phyloP scores from a whole-genome alignment of 495 filamentous ascomycete species.

The Neurospora sp. region DNA sequence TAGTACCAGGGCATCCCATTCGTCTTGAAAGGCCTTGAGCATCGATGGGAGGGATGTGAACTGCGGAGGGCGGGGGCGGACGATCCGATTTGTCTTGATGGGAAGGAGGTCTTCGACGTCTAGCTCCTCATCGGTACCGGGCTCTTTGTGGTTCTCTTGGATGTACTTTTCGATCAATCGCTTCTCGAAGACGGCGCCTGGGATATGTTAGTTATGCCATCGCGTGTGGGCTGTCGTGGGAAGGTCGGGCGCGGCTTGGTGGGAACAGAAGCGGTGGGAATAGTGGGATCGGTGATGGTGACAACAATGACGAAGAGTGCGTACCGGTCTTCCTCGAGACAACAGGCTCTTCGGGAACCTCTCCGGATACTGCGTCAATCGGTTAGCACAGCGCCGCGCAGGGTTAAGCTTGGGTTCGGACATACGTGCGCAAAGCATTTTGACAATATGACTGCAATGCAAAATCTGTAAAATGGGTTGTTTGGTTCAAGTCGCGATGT shows the following conservation, averaged over 20 bases:
- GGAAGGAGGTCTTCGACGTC: slow-evolving; percentile 75
- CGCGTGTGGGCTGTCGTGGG: background rate
- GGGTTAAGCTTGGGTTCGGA: background rate
- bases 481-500: background rate
- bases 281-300: background rate
- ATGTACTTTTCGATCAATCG: slow-evolving; percentile 93
- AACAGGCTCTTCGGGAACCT: slow-evolving; percentile 90
- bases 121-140: slow-evolving; percentile 84
- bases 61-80: slow-evolving; percentile 83
- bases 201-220: slow-evolving; percentile 14
- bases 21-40: slow-evolving; percentile 91
- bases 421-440: slow-evolving; percentile 68
- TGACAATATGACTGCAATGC: slow-evolving; percentile 3
- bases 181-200: slow-evolving; percentile 87
- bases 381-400: slow-evolving; percentile 6
- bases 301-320: slow-evolving; percentile 12
- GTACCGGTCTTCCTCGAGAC: slow-evolving; percentile 87
- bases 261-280: background rate
- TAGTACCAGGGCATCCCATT: slow-evolving; percentile 90
- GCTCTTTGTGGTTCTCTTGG: slow-evolving; percentile 86
- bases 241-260: background rate
- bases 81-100: slow-evolving; percentile 69
- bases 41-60: slow-evolving; percentile 96
- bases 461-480: background rate
- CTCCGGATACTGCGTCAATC: slow-evolving; percentile 69